Conservation (phyloP, 1,139 yeast genomes). For the Taphrina communis region DNA sequence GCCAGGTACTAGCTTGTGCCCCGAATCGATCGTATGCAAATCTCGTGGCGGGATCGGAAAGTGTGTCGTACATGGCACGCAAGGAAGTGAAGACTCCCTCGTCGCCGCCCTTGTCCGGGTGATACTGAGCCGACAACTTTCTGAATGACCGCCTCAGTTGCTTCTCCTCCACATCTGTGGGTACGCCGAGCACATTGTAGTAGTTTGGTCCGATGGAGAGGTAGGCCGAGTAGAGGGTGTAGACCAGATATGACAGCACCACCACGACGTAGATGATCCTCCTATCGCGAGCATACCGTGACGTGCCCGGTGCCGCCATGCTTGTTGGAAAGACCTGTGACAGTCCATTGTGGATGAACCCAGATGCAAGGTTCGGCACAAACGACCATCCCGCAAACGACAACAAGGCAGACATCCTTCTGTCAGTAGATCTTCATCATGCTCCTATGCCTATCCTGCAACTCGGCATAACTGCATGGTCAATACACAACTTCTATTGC, state of each 20-base stretch:
- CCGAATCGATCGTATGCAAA: constrained; percentile 53
- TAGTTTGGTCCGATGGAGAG: constrained; percentile 33
- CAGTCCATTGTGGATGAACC: constrained; percentile 29
- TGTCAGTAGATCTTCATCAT: too few species aligned
- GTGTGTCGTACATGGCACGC: constrained; percentile 49
- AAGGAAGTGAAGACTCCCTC: constrained; percentile 48
- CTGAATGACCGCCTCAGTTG: constrained; percentile 48
- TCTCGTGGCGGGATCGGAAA: constrained; percentile 48
- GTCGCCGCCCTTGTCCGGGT: constrained; percentile 52
- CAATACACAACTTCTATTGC: too few species aligned
- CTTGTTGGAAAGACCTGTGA: constrained; percentile 5
- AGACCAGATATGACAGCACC: constrained; percentile 31
- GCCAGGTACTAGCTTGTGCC: constrained; percentile 43
- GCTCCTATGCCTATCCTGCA: too few species aligned
- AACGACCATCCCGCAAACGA: constrained; percentile 40
- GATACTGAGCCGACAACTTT: constrained; percentile 48
- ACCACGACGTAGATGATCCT: constrained; percentile 32
- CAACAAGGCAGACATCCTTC: constrained; percentile 7
- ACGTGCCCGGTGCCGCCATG: constrained; percentile 20
- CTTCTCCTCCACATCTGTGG: constrained; percentile 42
- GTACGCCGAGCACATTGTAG: constrained; percentile 45
- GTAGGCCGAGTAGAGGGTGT: constrained; percentile 28
- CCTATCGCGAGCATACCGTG: constrained; percentile 27
- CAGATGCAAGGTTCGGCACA: constrained; percentile 42
- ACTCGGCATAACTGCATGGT: not conserved